Evolutionary conservation across 441 rosid species (phyloP).

Genomic region (Erodium chrysanthum): DNA sequence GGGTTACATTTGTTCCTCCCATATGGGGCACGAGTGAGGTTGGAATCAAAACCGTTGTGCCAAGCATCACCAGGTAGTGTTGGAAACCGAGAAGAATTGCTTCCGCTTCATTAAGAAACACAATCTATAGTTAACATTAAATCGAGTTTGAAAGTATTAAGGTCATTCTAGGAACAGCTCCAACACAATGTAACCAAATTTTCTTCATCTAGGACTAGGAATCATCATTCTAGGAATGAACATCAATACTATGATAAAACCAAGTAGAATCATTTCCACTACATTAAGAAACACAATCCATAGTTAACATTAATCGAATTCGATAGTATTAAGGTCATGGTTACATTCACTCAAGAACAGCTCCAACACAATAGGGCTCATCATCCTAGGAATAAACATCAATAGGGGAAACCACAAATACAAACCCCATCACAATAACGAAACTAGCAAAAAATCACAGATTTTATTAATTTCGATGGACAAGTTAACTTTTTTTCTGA

Average conservation of each 20-base stretch:
- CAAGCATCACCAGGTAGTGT: constrained; percentile 94
- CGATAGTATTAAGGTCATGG: too few species aligned
- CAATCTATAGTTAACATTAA: background rate
- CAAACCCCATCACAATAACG: too few species aligned
- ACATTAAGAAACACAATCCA: too few species aligned
- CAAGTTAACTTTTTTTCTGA: too few species aligned
- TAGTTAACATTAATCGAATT: too few species aligned
- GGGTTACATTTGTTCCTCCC: constrained; percentile 97
- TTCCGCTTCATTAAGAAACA: constrained; percentile 47
- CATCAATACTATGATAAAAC: background rate
- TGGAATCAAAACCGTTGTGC: constrained; percentile 87
- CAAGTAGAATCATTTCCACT: too few species aligned
- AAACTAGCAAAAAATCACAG: too few species aligned
- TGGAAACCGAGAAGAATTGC: constrained; percentile 93
- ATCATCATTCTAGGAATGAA: background rate
- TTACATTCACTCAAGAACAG: too few species aligned
- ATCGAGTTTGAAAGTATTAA: background rate
- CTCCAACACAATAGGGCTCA: too few species aligned
- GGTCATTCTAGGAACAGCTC: background rate
- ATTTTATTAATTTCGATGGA: too few species aligned
- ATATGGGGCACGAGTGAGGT: constrained; percentile 91
- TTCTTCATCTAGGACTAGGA: background rate
- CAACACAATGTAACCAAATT: background rate
- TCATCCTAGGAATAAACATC: too few species aligned
- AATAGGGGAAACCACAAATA: too few species aligned